phyloP scores from a whole-genome alignment of 345 rosid species.

The Combretum micranthum region DNA sequence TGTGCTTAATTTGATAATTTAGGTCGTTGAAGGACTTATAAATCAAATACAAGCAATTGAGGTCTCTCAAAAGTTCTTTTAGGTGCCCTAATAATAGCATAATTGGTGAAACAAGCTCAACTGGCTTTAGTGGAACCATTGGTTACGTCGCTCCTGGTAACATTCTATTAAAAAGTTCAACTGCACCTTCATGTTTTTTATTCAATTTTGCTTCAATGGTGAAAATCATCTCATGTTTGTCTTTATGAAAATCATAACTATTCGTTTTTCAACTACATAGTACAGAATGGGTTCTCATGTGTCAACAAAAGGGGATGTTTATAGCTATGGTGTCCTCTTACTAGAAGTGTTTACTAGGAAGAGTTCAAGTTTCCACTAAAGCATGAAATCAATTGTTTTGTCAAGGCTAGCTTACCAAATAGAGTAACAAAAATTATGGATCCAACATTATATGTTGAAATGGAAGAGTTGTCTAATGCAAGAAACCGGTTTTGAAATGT shows the following conservation, averaged over 20 bases:
- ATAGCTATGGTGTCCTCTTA: conserved; percentile 21
- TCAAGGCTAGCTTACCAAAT: conserved; percentile 8
- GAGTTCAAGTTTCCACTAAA: conserved; percentile 8
- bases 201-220: neutral
- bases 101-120: neutral
- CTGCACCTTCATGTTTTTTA: too few relatives aligned
- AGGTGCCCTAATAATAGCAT: neutral
- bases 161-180: neutral
- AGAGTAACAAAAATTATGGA: conserved; percentile 6
- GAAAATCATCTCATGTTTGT: neutral
- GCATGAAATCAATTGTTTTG: conserved; percentile 11
- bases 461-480: neutral
- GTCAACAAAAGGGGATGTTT: conserved; percentile 16
- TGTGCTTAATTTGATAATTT: too few relatives aligned
- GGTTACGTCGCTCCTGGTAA: conserved; percentile 25
- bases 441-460: conserved; percentile 9
- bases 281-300: conserved; percentile 11
- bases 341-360: conserved; percentile 21
- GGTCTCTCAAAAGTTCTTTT: conserved; percentile 6
- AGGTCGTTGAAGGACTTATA: too few relatives aligned
- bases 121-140: conserved; percentile 10
- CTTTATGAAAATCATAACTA: neutral
- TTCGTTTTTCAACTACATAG: conserved; percentile 8
- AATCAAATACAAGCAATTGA: too few relatives aligned
- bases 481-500: neutral